phyloP scores from a whole-genome alignment of 306 rosid species.

The Acacia acuminata region DNA sequence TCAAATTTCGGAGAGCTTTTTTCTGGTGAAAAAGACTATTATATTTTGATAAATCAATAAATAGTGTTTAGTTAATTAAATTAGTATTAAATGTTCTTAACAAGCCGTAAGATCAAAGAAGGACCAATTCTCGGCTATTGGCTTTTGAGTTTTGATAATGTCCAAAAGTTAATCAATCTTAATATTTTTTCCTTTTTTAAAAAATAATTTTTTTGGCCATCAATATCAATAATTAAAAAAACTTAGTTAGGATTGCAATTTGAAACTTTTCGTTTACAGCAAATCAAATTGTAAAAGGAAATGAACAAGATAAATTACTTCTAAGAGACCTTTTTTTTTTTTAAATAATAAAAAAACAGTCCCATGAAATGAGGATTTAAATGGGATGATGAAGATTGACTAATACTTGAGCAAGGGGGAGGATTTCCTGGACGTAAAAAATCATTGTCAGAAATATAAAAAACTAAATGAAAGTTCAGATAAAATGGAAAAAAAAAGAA shows the following conservation, averaged over 20 bases:
- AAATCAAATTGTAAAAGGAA: not conserved
- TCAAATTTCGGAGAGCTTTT: not conserved
- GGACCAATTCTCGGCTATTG: not conserved
- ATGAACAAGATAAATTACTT: not conserved
- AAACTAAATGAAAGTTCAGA: not conserved
- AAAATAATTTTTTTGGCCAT: not conserved
- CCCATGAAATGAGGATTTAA: not conserved
- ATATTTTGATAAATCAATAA: not conserved
- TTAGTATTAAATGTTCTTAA: not conserved
- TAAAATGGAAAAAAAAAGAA: not conserved
- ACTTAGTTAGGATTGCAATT: not conserved
- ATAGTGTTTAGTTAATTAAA: not conserved
- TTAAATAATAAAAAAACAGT: not conserved
- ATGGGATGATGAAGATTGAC: not conserved
- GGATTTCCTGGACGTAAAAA: not conserved
- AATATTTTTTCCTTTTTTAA: not conserved
- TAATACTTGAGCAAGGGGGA: not conserved
- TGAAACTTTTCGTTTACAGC: not conserved
- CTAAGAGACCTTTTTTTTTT: not conserved
- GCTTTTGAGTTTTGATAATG: not conserved
- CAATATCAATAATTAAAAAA: not conserved
- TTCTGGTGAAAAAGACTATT: too few species aligned
- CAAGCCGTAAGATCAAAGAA: not conserved
- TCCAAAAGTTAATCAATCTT: not conserved
- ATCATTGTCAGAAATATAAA: not conserved